These are phyloP conservation scores for Scleroderma bovista DNA, from an alignment of 768 basidiomycete genomes.

Conservation along the genomic window DNA sequence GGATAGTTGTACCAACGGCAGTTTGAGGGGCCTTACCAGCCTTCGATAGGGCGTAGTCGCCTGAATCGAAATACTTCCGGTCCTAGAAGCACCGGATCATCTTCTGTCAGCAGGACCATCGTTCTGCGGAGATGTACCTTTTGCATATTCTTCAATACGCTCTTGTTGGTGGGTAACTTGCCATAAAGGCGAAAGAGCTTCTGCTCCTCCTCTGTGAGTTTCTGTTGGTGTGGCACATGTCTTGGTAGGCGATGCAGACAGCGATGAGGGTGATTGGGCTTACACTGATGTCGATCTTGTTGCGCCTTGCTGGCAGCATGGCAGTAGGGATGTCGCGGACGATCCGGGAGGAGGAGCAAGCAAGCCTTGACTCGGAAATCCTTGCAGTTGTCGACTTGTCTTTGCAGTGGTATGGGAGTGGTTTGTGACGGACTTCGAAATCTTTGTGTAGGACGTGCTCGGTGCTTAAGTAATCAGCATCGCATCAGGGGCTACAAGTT, in stretches of 20 bases:
- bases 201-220: slow-evolving; percentile 84
- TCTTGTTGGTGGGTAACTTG: slow-evolving; percentile 91
- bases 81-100: slow-evolving; percentile 52
- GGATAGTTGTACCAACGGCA: slow-evolving; percentile 91
- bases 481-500: too few species aligned
- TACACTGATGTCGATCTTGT: slow-evolving; percentile 94
- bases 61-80: slow-evolving; percentile 99
- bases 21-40: slow-evolving; percentile 87
- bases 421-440: too few species aligned
- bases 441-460: too few species aligned
- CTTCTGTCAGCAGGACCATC: not conserved
- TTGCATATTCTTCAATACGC: slow-evolving; percentile 89
- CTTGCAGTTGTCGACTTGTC: too few species aligned
- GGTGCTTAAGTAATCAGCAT: too few species aligned
- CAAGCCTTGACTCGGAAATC: not conserved
- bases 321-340: slow-evolving; percentile 11
- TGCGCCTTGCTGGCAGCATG: slow-evolving; percentile 77
- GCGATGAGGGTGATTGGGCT: slow-evolving; percentile 24
- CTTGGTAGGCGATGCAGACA: slow-evolving; percentile 6
- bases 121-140: slow-evolving; percentile 52
- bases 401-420: too few species aligned
- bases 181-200: slow-evolving; percentile 94
- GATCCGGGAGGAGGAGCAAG: not conserved
- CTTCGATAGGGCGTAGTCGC: slow-evolving; percentile 96
- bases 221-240: slow-evolving; percentile 35